Base-by-base conservation (phyloP, 1,139 yeast species). In the Candida gigantensis region DNA sequence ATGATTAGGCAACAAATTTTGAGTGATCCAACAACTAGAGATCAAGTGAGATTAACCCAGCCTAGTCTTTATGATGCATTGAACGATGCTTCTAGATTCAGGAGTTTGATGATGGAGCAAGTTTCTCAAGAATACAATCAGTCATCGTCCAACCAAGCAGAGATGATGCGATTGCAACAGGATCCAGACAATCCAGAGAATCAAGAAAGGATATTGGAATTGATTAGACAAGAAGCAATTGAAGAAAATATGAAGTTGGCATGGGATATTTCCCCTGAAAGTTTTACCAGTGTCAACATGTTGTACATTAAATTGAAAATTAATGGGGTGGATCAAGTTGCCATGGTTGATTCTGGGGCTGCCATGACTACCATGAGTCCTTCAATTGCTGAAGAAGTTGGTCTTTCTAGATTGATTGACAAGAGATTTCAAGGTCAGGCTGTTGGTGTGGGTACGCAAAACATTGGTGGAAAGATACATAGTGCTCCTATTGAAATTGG, bases 281-380 rank as follows among this genome's bases (percentile, higher is more conserved):
- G 87, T 28, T 92, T 92, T 59, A 82, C 90, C 0, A 63, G 75
- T 1, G 94, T 92, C 3, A 77, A 78, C 28, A 89, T 94, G 96
- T 71, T 92, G 35, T 90, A 82, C 61, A 79, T 92, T 13, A 72
- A 82, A 39, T 72, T 89, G 36, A 80, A 78, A 43, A 84, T 92
- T 17, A 89, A 90, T 52, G 92, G 94, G 1, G 72, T 74, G 34
- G 79, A 81, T 16, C 85, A 89, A 6, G 87, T 87, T 57, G 97
- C 97, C 0, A 87, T 92, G 66, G 95, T 92, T 8, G 99, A 92
- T 57, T 81, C 97, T 0, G 98, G 99, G 2, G 98, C 99, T 1
- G 97, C 89, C 58, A 72, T 80, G 28, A 89, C 98, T 0, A 83
- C 90, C 34, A 84, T 72, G n/a, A 80, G 89, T 14, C 85, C 95